phyloP scores from a whole-genome alignment of 768 basidiomycete genomes.

The Amylocystis lapponica region DNA sequence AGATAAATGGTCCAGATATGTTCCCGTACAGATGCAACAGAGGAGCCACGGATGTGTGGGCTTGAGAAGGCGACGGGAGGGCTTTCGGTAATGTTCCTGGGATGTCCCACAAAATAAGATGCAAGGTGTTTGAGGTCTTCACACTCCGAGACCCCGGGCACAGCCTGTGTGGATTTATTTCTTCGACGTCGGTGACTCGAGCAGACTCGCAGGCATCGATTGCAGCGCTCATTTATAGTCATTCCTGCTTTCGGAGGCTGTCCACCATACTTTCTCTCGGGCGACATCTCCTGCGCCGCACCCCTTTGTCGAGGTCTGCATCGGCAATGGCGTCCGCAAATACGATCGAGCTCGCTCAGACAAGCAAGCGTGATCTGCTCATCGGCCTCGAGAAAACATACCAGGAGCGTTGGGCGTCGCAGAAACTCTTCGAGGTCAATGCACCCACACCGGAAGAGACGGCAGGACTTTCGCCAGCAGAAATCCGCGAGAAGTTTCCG shows the following conservation, averaged over 20 bases:
- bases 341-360: slow-evolving; percentile 44
- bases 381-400: slow-evolving; percentile 79
- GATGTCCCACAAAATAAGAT: no score
- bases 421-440: slow-evolving; percentile 78
- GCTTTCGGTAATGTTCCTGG: no score
- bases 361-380: slow-evolving; percentile 88
- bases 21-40: no score
- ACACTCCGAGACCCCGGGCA: no score
- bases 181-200: no score
- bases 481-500: slow-evolving; percentile 73
- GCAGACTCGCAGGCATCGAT: slow-evolving; percentile 1
- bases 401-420: slow-evolving; percentile 74
- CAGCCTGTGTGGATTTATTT: no score
- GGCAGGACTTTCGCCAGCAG: slow-evolving; percentile 51
- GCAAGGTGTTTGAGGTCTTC: no score
- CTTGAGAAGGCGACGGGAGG: no score
- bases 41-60: no score
- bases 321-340: slow-evolving; percentile 16
- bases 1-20: no score
- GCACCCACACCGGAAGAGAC: slow-evolving; percentile 70
- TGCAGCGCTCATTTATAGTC: background rate
- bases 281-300: slow-evolving; percentile 13
- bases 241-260: background rate
- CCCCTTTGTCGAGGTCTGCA: slow-evolving; percentile 12
- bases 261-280: slow-evolving; percentile 17